A percentile compares a stretch with the other conserved stretches of the same genome.
These are phyloP conservation scores for Acanthamoeba pearcei DNA, from an alignment of 208 protist genomes.

Conservation along the genomic window DNA sequence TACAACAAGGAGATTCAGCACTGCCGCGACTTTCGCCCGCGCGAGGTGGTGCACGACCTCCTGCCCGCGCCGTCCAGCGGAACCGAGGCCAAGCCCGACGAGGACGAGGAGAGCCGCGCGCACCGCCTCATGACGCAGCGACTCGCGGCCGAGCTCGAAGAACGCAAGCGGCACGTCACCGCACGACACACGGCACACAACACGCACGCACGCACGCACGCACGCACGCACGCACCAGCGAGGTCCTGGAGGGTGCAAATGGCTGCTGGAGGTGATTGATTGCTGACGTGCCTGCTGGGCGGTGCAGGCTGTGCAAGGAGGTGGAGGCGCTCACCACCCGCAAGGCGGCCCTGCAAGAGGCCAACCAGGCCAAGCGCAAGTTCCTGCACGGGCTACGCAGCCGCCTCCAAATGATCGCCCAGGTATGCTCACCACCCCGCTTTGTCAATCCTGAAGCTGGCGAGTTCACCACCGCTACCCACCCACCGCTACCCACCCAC, in stretches of 20 bases:
- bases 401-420: neutral
- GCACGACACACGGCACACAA: neutral
- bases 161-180: conserved; percentile 10
- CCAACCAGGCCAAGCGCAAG: conserved; percentile 23
- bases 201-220: too few species aligned
- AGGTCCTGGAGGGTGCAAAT: too few species aligned
- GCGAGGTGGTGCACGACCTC: conserved; percentile 19
- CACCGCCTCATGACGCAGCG: conserved; percentile 3
- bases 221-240: too few species aligned
- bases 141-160: conserved; percentile 1
- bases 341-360: conserved; percentile 35
- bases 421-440: neutral
- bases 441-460: neutral
- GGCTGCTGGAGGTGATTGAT: too few species aligned
- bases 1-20: conserved; percentile 36
- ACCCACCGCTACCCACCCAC: neutral
- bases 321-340: neutral
- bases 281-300: neutral
- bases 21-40: conserved; percentile 5
- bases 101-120: neutral
- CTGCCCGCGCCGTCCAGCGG: neutral
- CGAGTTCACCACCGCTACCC: too few species aligned
- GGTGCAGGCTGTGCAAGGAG: conserved; percentile 12
- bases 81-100: neutral
- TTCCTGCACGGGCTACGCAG: conserved; percentile 11